These are phyloP conservation scores for Biscogniauxia marginata DNA, from an alignment of 2,329 filamentous ascomycete species.

Conservation along the genomic window DNA sequence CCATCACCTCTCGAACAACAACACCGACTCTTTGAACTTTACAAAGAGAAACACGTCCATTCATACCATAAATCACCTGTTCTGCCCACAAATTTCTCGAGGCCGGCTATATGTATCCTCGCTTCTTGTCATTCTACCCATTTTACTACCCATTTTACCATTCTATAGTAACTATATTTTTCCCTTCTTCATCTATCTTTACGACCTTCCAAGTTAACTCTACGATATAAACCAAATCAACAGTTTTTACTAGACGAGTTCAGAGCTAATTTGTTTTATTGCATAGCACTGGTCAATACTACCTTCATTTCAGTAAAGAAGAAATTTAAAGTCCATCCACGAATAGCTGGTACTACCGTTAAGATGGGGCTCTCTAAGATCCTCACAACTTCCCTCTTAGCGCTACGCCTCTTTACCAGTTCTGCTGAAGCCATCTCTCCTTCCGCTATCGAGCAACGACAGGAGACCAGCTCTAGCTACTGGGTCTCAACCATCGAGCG, in stretches of 20 bases:
- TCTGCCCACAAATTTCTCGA: neutral
- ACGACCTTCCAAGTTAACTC: neutral
- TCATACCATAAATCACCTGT: neutral
- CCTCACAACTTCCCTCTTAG: constrained; percentile 27
- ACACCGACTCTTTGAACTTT: constrained; percentile 3
- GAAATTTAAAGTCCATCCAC: constrained; percentile 19
- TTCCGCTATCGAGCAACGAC: constrained; percentile 22
- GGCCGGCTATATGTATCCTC: neutral
- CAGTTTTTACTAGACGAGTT: no score
- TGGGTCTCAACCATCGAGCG: constrained; percentile 72
- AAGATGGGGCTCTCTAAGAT: constrained; percentile 34
- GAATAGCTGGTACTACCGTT: constrained; percentile 31
- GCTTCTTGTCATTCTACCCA: neutral
- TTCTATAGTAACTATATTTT: neutral
- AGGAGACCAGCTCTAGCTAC: constrained; percentile 50
- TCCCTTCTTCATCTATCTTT: constrained; percentile 2
- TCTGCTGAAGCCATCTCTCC: constrained; percentile 19
- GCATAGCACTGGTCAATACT: constrained; percentile 11
- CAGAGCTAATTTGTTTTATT: constrained; percentile 6
- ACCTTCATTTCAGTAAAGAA: constrained; percentile 19
- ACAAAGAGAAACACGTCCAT: constrained; percentile 5
- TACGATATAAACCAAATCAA: neutral
- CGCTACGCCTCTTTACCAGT: constrained; percentile 25
- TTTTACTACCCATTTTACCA: neutral
- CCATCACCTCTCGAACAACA: constrained; percentile 7